Conservation (phyloP, 257 asterid genomes). For the Datura wrightii region DNA sequence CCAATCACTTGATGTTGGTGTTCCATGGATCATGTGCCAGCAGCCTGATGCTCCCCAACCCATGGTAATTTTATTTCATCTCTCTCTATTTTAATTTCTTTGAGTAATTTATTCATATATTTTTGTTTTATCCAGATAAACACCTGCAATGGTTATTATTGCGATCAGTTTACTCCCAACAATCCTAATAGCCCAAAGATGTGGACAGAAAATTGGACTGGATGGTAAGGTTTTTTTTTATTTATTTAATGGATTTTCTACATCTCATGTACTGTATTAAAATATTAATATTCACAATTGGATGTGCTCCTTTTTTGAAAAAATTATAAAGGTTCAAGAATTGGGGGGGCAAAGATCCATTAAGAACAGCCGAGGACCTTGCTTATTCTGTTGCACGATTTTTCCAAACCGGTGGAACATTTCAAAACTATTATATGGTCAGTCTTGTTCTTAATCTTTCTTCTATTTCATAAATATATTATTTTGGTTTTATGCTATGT, state of each 20-base stretch:
- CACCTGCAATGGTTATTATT: conserved; percentile 84
- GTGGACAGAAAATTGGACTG: conserved; percentile 96
- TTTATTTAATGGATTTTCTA: background rate
- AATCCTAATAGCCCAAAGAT: conserved; percentile 71
- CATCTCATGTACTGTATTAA: background rate
- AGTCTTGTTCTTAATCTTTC: background rate
- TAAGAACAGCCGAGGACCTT: conserved; percentile 71
- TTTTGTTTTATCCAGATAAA: conserved; percentile 46
- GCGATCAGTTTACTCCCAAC: conserved; percentile 63
- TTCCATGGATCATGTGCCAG: conserved; percentile 96
- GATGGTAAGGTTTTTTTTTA: conserved; percentile 56
- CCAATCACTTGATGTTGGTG: conserved; percentile 57
- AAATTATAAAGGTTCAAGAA: conserved; percentile 60
- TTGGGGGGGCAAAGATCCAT: conserved; percentile 73
- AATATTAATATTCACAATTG: too few relatives aligned
- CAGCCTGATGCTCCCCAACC: conserved; percentile 70
- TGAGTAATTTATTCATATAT: background rate
- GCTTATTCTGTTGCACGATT: conserved; percentile 79
- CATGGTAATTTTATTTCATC: conserved; percentile 46
- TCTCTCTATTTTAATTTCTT: background rate
- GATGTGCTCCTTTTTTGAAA: too few relatives aligned
- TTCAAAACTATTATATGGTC: conserved; percentile 88
- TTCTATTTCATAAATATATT: background rate
- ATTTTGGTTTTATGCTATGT: background rate
- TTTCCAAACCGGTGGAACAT: conserved; percentile 71